phyloP scores from a whole-genome alignment of 192 early-diverging fungal species.

The Endogone sp. region DNA sequence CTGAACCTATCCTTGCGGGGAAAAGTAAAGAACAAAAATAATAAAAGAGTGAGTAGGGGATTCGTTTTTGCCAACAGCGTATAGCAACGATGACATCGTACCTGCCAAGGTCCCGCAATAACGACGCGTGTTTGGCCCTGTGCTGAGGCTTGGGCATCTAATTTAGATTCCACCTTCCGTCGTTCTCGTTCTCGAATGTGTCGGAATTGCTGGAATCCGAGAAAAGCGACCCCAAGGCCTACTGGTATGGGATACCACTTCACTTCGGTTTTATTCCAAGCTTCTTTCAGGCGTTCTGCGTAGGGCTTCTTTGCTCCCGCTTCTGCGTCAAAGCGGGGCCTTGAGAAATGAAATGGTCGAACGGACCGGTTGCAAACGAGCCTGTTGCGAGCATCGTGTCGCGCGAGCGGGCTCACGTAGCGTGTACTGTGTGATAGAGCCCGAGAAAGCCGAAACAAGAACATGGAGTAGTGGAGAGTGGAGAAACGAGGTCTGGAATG shows the following conservation, averaged over 20 bases:
- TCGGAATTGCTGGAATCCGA: constrained; percentile 63
- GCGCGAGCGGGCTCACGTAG: background rate
- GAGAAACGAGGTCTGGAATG: background rate
- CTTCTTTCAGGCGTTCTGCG: constrained; percentile 28
- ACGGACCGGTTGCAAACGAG: background rate
- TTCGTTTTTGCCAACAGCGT: no score
- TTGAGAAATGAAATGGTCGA: background rate
- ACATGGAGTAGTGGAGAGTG: background rate
- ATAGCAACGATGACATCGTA: constrained; percentile 20
- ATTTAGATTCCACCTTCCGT: constrained; percentile 18
- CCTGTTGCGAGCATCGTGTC: background rate
- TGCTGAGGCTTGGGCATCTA: constrained; percentile 11
- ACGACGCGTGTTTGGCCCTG: constrained; percentile 45
- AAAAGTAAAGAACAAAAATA: no score
- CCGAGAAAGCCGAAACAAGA: background rate
- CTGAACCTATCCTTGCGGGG: constrained; percentile 69
- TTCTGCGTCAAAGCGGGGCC: background rate
- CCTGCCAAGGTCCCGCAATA: constrained; percentile 81
- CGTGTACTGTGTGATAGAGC: background rate
- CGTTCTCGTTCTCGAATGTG: constrained; percentile 39
- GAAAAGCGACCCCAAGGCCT: constrained; percentile 68
- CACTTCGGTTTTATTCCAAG: constrained; percentile 46
- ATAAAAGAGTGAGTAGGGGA: no score
- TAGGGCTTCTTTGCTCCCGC: background rate
- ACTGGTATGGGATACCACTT: constrained; percentile 75